Conservation (phyloP, 257 asterid genomes). For the Echium plantagineum region DNA sequence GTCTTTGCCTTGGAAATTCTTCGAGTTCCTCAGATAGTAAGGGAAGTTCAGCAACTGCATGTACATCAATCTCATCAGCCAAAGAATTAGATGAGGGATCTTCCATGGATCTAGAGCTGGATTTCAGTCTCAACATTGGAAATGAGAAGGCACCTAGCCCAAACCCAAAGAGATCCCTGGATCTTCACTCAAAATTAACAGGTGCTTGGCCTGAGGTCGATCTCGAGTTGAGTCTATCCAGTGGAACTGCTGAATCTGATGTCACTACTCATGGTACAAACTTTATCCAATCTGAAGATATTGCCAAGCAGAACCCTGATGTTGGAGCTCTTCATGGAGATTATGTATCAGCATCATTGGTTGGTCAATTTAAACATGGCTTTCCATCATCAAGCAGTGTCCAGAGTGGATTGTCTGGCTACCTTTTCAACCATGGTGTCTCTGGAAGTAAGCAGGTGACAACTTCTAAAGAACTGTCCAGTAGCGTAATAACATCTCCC, state of each 20-base stretch:
- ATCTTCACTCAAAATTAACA: conserved; percentile 24
- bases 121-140: conserved; percentile 71
- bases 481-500: conserved; percentile 44
- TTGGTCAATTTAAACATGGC: conserved; percentile 20
- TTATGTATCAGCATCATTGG: conserved; percentile 29
- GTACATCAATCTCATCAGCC: conserved; percentile 78
- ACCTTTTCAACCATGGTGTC: conserved; percentile 28
- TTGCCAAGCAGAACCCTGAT: conserved; percentile 13
- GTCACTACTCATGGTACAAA: conserved; percentile 38
- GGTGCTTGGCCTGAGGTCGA: conserved; percentile 46
- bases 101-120: conserved; percentile 89
- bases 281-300: conserved; percentile 25
- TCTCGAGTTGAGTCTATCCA: conserved; percentile 68
- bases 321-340: conserved; percentile 26
- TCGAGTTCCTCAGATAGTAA: conserved; percentile 93
- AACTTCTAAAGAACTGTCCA: conserved; percentile 40
- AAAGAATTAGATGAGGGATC: conserved; percentile 73
- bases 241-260: conserved; percentile 57
- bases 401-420: conserved; percentile 22
- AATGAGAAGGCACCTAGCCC: conserved; percentile 46
- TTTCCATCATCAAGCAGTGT: conserved; percentile 21
- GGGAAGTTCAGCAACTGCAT: conserved; percentile 81
- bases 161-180: conserved; percentile 30
- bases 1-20: conserved; percentile 68
- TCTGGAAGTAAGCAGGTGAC: conserved; percentile 24